Evolutionary conservation across 1,284 basidiomycete genomes (phyloP), one percentile per base, ranked within the genome.

Genomic region (Fomitiporia mediterranea): DNA sequence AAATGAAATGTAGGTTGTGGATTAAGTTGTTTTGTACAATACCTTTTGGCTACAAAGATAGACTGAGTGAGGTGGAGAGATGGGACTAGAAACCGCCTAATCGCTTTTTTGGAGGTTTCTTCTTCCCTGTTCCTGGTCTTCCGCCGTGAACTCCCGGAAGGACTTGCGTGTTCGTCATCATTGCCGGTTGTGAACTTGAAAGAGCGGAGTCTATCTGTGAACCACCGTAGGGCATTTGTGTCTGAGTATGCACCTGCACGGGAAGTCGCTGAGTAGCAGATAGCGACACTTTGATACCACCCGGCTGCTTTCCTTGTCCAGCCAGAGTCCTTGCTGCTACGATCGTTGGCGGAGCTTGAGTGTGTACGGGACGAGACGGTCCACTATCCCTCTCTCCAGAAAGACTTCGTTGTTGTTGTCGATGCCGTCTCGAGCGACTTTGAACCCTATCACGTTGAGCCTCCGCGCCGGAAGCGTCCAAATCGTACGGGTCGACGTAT

Each of bases 141-240:
- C 83, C 86, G 40, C 88, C 89, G 70, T 82, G 82, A 0, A 77
- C 80, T 1, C 89, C 89, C 2, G 89, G 81, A 6, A 89, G 67
- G 2, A 84, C 69, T 66, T 92, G 90, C 0, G 87, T 91, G 60
- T 78, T 88, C 32, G 75, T 66, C 69, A 81, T 69, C 69, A 81
- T 70, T 9, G 69, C 59, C 15, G 77, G 73, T 61, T 83, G 79
- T 2, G 79, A 77, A 34, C 66, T 67, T 19, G 19, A 11, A 32
- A 46, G 37, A 40, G 54, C 25, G n/a, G 49, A 39, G 39, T 49
- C 49, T 27, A 28, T 35, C 32, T 57, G 59, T 53, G 42, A 38
- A 9, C 38, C 49, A 23, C 57, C 55, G 25, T 28, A 17, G 35
- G 40, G 37, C n/a, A 23, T 42, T 30, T 9, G 64, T 54, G 28